phyloP scores from a whole-genome alignment of 495 filamentous ascomycete genomes.

The Sporormia fimetaria region DNA sequence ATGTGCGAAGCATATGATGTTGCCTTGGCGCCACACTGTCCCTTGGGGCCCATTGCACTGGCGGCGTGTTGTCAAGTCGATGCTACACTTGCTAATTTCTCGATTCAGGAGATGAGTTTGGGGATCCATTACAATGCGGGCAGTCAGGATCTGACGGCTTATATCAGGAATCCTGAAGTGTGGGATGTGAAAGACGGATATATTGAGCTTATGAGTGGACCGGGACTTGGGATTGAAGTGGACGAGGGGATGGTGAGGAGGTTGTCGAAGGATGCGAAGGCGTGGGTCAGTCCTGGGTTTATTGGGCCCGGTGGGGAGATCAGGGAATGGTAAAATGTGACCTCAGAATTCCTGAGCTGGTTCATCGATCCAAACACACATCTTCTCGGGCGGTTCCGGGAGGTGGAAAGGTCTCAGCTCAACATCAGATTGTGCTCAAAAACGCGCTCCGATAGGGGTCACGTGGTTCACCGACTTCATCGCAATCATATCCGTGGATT shows the following conservation, averaged over 20 bases:
- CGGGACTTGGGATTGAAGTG: conserved; percentile 64
- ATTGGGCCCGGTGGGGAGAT: conserved; percentile 59
- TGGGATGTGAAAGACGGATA: conserved; percentile 57
- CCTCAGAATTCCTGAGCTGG: too few relatives aligned
- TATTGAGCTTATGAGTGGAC: conserved; percentile 48
- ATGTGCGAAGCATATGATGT: conserved; percentile 74
- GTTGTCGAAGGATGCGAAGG: conserved; percentile 39
- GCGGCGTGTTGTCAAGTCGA: conserved; percentile 63
- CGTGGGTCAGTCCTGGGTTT: conserved; percentile 53
- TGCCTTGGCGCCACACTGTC: conserved; percentile 66
- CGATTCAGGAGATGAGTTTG: conserved; percentile 70
- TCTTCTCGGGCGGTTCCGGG: too few relatives aligned
- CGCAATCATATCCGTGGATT: too few relatives aligned
- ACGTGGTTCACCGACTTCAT: too few relatives aligned
- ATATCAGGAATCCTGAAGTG: conserved; percentile 51
- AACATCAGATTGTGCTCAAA: too few relatives aligned
- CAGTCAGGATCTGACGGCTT: conserved; percentile 54
- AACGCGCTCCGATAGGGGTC: too few relatives aligned
- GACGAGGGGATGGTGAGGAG: conserved; percentile 55
- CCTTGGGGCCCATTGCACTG: conserved; percentile 62
- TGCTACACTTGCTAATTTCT: conserved; percentile 54
- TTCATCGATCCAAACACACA: too few relatives aligned
- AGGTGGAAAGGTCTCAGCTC: too few relatives aligned
- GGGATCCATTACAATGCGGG: conserved; percentile 72
- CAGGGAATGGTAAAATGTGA: conserved; percentile 58